These are phyloP conservation scores for Globisporangium uncinulatum DNA, from an alignment of 352 stramenopile genomes.

Conservation along the genomic window DNA sequence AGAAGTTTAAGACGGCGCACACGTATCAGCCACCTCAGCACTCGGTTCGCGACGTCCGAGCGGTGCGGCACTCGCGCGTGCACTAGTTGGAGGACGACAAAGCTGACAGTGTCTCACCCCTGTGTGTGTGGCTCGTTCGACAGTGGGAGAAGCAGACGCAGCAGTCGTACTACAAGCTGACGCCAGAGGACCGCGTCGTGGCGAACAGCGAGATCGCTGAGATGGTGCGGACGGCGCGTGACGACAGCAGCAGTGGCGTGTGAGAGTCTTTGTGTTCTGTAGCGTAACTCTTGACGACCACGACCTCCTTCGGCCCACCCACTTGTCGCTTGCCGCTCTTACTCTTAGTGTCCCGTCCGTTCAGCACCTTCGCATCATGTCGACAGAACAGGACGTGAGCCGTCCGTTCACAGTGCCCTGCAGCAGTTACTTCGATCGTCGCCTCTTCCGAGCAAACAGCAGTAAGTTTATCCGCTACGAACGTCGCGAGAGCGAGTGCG, in stretches of 20 bases:
- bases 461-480: not conserved
- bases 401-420: too few species aligned
- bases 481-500: not conserved
- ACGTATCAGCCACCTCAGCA: constrained; percentile 78
- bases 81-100: too few species aligned
- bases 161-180: constrained; percentile 69
- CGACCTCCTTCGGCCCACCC: too few species aligned
- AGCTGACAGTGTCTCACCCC: not conserved
- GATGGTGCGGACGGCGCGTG: constrained; percentile 32
- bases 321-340: not conserved
- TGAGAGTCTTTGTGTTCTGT: not conserved
- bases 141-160: constrained; percentile 70
- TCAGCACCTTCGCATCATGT: too few species aligned
- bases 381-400: too few species aligned
- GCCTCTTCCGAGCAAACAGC: not conserved
- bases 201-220: constrained; percentile 67
- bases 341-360: not conserved
- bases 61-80: constrained; percentile 24
- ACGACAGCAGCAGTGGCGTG: not conserved
- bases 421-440: not conserved
- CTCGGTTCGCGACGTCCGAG: constrained; percentile 65
- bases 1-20: constrained; percentile 66
- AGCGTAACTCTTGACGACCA: not conserved
- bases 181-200: constrained; percentile 40
- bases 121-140: constrained; percentile 3